phyloP scores from a whole-genome alignment of 1,139 yeast genomes.

The Zygosaccharomyces sapae region DNA sequence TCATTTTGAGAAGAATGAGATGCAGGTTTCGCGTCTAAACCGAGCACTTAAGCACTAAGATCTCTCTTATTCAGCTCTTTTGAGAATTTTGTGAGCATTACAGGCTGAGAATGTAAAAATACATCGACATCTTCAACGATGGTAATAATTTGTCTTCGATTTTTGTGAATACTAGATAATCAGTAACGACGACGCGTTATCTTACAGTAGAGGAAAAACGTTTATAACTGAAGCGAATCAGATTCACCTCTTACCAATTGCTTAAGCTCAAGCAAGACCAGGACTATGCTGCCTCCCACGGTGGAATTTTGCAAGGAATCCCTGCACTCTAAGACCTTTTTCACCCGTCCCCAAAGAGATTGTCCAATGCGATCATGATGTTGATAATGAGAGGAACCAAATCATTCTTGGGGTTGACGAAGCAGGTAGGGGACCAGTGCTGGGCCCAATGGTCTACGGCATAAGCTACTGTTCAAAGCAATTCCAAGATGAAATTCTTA shows the following conservation, averaged over 20 bases:
- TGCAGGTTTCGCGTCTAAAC: background rate
- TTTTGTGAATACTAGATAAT: background rate
- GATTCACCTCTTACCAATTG: background rate
- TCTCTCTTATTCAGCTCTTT: background rate
- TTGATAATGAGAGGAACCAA: slow-evolving; percentile 22
- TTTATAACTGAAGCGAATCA: background rate
- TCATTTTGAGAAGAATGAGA: background rate
- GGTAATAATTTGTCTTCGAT: background rate
- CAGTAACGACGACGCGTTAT: background rate
- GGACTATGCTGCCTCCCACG: slow-evolving; percentile 29
- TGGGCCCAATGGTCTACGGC: slow-evolving; percentile 97
- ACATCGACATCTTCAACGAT: background rate
- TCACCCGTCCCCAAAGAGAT: slow-evolving; percentile 37
- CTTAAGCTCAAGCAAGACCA: background rate
- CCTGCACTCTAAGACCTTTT: slow-evolving; percentile 35
- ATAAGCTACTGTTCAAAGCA: slow-evolving; percentile 65
- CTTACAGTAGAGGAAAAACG: background rate
- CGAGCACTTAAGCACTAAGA: background rate
- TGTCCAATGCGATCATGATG: slow-evolving; percentile 15
- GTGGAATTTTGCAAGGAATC: slow-evolving; percentile 24
- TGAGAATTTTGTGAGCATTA: slow-evolving; percentile 1
- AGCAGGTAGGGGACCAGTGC: slow-evolving; percentile 97
- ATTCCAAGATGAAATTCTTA: slow-evolving; percentile 47
- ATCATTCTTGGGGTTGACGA: slow-evolving; percentile 85
- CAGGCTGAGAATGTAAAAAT: background rate